A percentile compares a stretch with the other conserved stretches of the same genome.
Evolutionary conservation across 2,329 filamentous ascomycete species (phyloP).

Genomic region (Alternaria novae-zelandiae): DNA sequence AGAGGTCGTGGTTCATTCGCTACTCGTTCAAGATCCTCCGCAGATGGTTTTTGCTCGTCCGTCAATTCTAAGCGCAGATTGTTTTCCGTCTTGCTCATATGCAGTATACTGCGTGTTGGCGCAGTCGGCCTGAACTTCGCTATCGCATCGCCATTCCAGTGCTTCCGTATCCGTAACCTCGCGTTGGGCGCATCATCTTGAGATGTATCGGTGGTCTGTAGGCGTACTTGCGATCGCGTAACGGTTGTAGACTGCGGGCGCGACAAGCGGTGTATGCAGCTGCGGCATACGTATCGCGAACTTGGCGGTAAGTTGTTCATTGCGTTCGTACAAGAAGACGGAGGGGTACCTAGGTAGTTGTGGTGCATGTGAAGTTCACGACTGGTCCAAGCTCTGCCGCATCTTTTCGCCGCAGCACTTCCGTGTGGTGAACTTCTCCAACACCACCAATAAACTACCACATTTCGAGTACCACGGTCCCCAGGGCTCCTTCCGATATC

Average conservation of each 20-base stretch:
- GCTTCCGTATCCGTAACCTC: conserved; percentile 10
- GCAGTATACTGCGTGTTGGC: not conserved
- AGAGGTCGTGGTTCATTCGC: not conserved
- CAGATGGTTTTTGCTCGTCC: not conserved
- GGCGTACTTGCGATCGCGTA: conserved; percentile 1
- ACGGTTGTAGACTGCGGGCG: not conserved
- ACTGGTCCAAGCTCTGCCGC: conserved; percentile 29
- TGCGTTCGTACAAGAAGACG: not conserved
- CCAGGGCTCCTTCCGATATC: not conserved
- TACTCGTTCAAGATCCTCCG: not conserved
- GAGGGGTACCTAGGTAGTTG: not conserved
- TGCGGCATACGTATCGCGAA: conserved; percentile 27
- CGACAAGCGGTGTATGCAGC: conserved; percentile 19
- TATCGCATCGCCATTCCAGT: conserved; percentile 8
- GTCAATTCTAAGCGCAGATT: not conserved
- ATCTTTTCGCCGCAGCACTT: conserved; percentile 40
- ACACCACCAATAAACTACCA: not conserved
- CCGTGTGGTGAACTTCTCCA: conserved; percentile 17
- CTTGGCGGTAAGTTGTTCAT: conserved; percentile 19
- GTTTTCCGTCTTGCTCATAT: conserved; percentile 7
- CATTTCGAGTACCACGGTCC: not conserved
- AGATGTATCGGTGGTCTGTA: conserved; percentile 3
- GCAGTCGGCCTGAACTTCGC: not conserved
- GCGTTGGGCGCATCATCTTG: conserved; percentile 7
- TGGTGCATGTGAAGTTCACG: conserved; percentile 13